Conservation (phyloP, 768 basidiomycete species). For the Leccinum longicurvipes region DNA sequence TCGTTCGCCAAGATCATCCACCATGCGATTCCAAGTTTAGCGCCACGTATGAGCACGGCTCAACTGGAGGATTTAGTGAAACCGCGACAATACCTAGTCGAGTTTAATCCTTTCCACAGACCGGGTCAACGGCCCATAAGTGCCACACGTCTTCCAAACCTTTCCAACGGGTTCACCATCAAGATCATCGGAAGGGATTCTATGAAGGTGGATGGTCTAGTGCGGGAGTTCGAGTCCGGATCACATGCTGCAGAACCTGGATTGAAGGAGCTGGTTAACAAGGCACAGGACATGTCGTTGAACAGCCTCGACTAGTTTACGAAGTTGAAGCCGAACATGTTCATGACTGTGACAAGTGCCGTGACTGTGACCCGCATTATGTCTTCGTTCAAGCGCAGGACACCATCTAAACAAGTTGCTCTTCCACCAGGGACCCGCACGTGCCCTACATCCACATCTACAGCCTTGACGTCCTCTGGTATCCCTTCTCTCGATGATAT, state of each 20-base stretch:
- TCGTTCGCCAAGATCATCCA: conserved; percentile 29
- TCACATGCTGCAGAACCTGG: not conserved
- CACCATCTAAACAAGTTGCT: conserved; percentile 40
- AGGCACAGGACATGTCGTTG: conserved; percentile 19
- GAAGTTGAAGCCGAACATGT: not conserved
- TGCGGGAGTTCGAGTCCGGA: not conserved
- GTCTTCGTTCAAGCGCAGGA: conserved; percentile 81
- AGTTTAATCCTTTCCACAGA: conserved; percentile 33
- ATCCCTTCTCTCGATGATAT: conserved; percentile 94
- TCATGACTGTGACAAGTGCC: not conserved
- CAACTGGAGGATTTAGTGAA: conserved; percentile 22
- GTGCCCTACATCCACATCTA: conserved; percentile 55
- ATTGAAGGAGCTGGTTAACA: conserved; percentile 13
- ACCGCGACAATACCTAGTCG: conserved; percentile 29
- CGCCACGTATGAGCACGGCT: conserved; percentile 20
- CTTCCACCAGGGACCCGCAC: conserved; percentile 52
- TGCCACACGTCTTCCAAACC: conserved; percentile 27
- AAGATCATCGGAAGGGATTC: conserved; percentile 22
- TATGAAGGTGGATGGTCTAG: not conserved
- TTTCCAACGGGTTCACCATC: conserved; percentile 33
- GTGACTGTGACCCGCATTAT: conserved; percentile 35
- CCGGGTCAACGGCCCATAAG: conserved; percentile 31
- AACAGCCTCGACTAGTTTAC: conserved; percentile 26
- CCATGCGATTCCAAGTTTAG: conserved; percentile 24
- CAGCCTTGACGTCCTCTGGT: conserved; percentile 74